These are phyloP conservation scores for Cladochytrium replicatum DNA, from an alignment of 192 early-diverging fungal species.

Conservation along the genomic window DNA sequence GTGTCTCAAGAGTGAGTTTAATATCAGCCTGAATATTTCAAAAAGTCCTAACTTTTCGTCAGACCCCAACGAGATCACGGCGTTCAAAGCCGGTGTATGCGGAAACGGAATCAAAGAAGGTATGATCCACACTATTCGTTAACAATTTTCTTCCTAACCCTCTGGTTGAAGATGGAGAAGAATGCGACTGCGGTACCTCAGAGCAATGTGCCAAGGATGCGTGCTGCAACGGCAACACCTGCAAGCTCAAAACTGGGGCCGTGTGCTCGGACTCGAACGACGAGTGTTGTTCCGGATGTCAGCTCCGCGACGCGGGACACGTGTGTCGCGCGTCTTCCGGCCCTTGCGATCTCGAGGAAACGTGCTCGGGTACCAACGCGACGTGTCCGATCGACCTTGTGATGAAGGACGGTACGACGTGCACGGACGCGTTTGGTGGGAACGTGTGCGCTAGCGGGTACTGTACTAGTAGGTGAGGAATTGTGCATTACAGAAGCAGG, in stretches of 20 bases:
- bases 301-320: conserved; percentile 38
- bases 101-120: conserved; percentile 93
- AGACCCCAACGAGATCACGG: conserved; percentile 20
- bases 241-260: conserved; percentile 65
- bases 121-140: too few species aligned
- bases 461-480: background rate
- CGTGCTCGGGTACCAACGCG: conserved; percentile 60
- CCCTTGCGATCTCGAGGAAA: conserved; percentile 67
- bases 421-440: conserved; percentile 17
- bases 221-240: conserved; percentile 75
- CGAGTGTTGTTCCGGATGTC: conserved; percentile 69
- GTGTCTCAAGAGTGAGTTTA: too few species aligned
- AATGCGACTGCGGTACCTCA: conserved; percentile 79
- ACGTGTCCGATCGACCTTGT: conserved; percentile 63
- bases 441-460: conserved; percentile 27
- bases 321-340: conserved; percentile 65
- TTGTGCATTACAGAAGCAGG: too few species aligned
- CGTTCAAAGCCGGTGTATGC: conserved; percentile 59
- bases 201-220: conserved; percentile 61
- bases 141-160: too few species aligned
- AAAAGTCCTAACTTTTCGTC: too few species aligned
- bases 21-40: too few species aligned
- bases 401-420: conserved; percentile 54
- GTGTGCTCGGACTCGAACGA: conserved; percentile 77
- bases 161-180: conserved; percentile 59